These are phyloP conservation scores for Odonthalia washingtoniensis DNA, from an alignment of 31 red algal species.

Conservation along the genomic window DNA sequence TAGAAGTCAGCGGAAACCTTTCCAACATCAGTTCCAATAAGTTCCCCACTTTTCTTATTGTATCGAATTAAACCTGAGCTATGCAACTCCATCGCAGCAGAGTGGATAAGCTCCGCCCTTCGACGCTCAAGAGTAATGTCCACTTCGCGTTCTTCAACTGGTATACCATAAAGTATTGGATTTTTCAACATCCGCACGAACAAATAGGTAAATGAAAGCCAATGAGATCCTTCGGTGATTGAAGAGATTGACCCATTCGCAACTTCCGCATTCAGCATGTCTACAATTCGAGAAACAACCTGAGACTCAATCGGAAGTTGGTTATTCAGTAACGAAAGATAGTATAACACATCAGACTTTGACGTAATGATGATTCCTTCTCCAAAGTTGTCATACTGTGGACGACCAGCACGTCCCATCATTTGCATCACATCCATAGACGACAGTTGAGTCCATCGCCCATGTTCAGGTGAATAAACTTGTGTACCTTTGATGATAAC, in stretches of 20 bases:
- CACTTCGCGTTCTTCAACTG: slow-evolving; percentile 54
- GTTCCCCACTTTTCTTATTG: slow-evolving; percentile 57
- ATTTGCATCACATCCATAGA: slow-evolving; percentile 99
- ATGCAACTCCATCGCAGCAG: slow-evolving; percentile 69
- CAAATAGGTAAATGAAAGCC: slow-evolving; percentile 92
- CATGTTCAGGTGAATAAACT: slow-evolving; percentile 84
- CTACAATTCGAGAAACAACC: slow-evolving; percentile 71
- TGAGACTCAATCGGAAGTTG: slow-evolving; percentile 94
- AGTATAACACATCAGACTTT: slow-evolving; percentile 78
- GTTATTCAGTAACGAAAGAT: slow-evolving; percentile 81
- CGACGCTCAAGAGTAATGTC: slow-evolving; percentile 64
- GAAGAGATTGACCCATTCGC: slow-evolving; percentile 74
- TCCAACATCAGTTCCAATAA: slow-evolving; percentile 79
- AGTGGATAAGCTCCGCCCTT: slow-evolving; percentile 74
- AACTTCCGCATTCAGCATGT: slow-evolving; percentile 95
- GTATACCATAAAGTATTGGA: slow-evolving; percentile 79
- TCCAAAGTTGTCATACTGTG: slow-evolving; percentile 89
- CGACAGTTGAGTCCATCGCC: slow-evolving; percentile 80
- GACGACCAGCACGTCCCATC: slow-evolving; percentile 96
- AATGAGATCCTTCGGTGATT: slow-evolving; percentile 77
- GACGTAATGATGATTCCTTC: slow-evolving; percentile 97
- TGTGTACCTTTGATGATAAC: slow-evolving; percentile 99
- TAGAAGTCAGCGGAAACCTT: slow-evolving; percentile 88
- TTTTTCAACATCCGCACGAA: slow-evolving; percentile 92
- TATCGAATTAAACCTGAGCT: slow-evolving; percentile 74